Base-by-base conservation (phyloP, 23 red algal genomes). In the Gracilaria domingensis region DNA sequence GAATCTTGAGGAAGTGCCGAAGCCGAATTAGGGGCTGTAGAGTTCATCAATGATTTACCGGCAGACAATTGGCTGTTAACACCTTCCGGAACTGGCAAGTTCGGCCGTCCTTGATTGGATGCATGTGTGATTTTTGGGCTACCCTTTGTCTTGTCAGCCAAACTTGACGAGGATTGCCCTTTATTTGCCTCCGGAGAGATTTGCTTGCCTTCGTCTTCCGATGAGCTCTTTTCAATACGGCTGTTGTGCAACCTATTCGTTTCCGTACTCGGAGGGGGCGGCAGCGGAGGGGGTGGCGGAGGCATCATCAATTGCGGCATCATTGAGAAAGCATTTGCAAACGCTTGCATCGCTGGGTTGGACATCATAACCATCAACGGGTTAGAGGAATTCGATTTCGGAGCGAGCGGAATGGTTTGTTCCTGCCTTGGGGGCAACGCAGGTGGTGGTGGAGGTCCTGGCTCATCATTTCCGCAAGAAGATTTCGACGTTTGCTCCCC, bases 271-370 rank as follows among this genome's bases (percentile, higher is more conserved):
- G 9, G 25, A 8, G 62, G 85, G 14, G 75, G 87, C 26, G 57
- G 74, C 54, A 74, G 70, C 23, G 54, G 87, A 24, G 87, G 73
- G 18, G 87, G 87, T 18, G 71, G 85, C n/a, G 66, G 85, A 57
- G 85, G 66, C 66, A 69, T 65, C 71, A 79, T 90, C 29, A 90
- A n/a, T 58, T 90, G 87, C n/a, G 87, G 87, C 87, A 90, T 90
- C 87, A 90, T 81, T 17, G 87, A 79, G 37, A 90, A 67, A 23
- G 75, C 87, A 69, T 49, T 90, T 30, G 87, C 87, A 26, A 90
- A 80, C 36, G 74, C 87, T 51, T 70, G 71, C 73, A 90, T 81
- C 47, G 71, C 87, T 0, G 87, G 87, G 35, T 62, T 66, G 11
- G 57, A 38, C 73, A 90, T 65, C 87, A 90, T 90, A 9, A 75